Conservation (phyloP, 2,329 filamentous ascomycete genomes). For the Ceratocystis cubensis region DNA sequence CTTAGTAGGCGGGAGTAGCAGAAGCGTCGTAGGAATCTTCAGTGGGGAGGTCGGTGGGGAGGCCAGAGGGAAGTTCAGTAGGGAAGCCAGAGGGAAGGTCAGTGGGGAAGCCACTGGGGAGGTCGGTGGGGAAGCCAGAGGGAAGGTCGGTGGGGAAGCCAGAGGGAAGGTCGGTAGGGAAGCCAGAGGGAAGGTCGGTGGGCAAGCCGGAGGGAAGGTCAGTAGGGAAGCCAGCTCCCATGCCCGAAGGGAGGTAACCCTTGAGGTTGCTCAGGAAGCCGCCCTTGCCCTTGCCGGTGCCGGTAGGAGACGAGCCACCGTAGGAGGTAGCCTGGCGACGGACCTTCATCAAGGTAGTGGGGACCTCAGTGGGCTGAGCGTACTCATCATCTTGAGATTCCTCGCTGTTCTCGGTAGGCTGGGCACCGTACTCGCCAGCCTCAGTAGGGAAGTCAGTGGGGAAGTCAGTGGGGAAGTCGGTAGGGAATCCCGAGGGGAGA, state of each 20-base stretch:
- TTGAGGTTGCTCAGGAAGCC: neutral
- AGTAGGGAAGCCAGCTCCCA: neutral
- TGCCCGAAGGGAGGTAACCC: neutral
- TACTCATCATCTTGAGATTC: too few species aligned
- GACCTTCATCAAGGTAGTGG: conserved; percentile 15
- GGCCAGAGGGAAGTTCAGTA: neutral
- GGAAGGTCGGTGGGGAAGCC: conserved; percentile 2
- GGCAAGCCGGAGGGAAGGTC: neutral
- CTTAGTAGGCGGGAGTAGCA: neutral
- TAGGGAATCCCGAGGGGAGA: too few species aligned
- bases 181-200: neutral
- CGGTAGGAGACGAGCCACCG: neutral
- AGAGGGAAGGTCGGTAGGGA: neutral
- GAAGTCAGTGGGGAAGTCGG: too few species aligned
- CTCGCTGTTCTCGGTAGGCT: too few species aligned
- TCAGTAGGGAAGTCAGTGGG: too few species aligned
- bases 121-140: neutral
- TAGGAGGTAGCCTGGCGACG: conserved; percentile 4
- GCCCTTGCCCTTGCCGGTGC: neutral
- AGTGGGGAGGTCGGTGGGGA: conserved; percentile 2
- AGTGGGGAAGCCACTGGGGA: conserved; percentile 11
- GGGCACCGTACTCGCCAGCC: too few species aligned
- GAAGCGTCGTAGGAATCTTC: neutral
- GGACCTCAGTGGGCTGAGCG: neutral
- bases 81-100: neutral